These are phyloP conservation scores for Thraustotheca clavata DNA, from an alignment of 352 stramenopile genomes.

Conservation along the genomic window DNA sequence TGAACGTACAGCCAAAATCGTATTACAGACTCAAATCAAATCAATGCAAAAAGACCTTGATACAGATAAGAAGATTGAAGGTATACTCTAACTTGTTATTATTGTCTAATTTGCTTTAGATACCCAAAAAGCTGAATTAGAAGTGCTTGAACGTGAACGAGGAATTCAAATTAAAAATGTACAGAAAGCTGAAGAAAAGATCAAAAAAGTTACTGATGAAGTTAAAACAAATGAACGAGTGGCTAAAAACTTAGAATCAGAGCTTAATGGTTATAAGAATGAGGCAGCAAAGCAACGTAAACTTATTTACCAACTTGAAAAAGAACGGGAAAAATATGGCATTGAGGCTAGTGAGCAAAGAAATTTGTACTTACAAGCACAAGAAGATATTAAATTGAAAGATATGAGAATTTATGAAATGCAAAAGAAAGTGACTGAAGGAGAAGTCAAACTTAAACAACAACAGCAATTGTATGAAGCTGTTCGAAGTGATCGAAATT, in stretches of 20 bases:
- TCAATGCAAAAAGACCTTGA: constrained; percentile 75
- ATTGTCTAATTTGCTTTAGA: constrained; percentile 22
- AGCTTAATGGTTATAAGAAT: constrained; percentile 72
- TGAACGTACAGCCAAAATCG: constrained; percentile 77
- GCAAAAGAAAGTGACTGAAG: constrained; percentile 84
- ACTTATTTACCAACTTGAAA: constrained; percentile 87
- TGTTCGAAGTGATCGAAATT: constrained; percentile 90
- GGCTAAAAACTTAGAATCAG: constrained; percentile 76
- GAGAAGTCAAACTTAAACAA: constrained; percentile 92
- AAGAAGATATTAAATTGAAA: constrained; percentile 75
- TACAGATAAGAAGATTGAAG: constrained; percentile 64
- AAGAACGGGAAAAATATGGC: constrained; percentile 89
- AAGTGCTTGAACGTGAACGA: constrained; percentile 83
- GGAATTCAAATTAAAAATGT: constrained; percentile 75
- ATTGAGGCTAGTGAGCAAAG: constrained; percentile 80
- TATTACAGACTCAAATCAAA: constrained; percentile 77
- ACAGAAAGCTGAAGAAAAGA: constrained; percentile 75
- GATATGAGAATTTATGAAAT: constrained; percentile 77
- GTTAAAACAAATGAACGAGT: constrained; percentile 90
- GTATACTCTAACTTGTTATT: neutral
- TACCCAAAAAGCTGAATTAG: constrained; percentile 59
- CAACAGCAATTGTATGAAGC: constrained; percentile 95
- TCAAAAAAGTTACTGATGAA: constrained; percentile 81
- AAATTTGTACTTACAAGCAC: constrained; percentile 71
- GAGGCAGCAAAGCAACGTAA: constrained; percentile 86